phyloP scores from a whole-genome alignment of 495 filamentous ascomycete genomes.

The Schizothecium vesticola region DNA sequence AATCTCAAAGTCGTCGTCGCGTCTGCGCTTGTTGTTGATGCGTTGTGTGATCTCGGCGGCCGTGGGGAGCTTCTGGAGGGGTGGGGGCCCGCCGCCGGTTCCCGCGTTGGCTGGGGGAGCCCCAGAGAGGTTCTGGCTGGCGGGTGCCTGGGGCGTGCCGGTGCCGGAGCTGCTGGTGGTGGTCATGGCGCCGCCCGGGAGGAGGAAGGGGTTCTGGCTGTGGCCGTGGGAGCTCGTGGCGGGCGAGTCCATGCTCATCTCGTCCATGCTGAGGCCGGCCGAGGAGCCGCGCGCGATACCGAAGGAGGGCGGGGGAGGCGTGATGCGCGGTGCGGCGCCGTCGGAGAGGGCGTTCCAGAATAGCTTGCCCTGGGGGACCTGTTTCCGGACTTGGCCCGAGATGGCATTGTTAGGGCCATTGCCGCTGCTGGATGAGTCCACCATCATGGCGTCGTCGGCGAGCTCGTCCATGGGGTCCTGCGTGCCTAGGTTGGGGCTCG shows the following conservation, averaged over 20 bases:
- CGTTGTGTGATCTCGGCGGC: constrained; percentile 64
- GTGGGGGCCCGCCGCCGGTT: constrained; percentile 1
- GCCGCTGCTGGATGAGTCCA: constrained; percentile 37
- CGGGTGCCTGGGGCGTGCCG: constrained; percentile 20
- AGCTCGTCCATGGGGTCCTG: constrained; percentile 52
- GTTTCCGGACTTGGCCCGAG: constrained; percentile 61
- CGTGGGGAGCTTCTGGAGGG: constrained; percentile 29
- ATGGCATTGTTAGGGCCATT: background rate
- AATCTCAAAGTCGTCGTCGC: constrained; percentile 89
- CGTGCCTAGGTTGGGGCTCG: constrained; percentile 42
- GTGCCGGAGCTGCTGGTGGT: constrained; percentile 25
- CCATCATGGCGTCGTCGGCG: constrained; percentile 57
- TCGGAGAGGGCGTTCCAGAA: constrained; percentile 78
- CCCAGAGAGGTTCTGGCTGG: background rate
- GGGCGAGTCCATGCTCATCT: constrained; percentile 71
- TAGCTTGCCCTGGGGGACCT: constrained; percentile 62
- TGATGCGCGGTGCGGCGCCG: constrained; percentile 50
- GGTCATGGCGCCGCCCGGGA: constrained; percentile 15
- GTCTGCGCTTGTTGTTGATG: constrained; percentile 68
- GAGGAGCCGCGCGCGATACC: constrained; percentile 51
- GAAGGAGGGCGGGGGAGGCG: constrained; percentile 59
- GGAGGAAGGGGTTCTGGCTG: constrained; percentile 20
- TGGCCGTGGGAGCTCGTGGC: constrained; percentile 36
- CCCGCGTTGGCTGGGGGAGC: background rate
- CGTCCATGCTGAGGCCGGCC: constrained; percentile 60